A percentile compares a stretch with the other conserved stretches of the same genome.
Conservation (phyloP, 345 rosid species). For the Diplotaxis tenuifolia region DNA sequence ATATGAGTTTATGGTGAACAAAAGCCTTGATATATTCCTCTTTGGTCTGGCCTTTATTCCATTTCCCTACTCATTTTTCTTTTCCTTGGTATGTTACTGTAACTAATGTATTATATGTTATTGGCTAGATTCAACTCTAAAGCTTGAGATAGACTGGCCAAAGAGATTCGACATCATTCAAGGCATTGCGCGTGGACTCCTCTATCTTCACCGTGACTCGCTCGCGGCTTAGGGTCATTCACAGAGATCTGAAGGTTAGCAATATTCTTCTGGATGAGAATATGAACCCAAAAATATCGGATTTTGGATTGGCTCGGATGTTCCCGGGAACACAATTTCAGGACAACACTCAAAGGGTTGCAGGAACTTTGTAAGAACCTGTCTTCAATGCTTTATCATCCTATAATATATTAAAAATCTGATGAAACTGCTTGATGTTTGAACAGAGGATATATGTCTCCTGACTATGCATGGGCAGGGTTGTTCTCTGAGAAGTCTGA, state of each 20-base stretch:
- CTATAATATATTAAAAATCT: neutral
- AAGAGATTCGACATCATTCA: constrained; percentile 32
- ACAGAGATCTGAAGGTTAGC: constrained; percentile 33
- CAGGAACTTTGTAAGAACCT: constrained; percentile 36
- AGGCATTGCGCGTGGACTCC: constrained; percentile 37
- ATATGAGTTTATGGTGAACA: constrained; percentile 61
- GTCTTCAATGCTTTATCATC: neutral
- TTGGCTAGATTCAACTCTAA: constrained; percentile 28
- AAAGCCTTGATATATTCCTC: constrained; percentile 51
- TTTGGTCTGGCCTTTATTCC: constrained; percentile 41
- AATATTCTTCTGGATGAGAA: constrained; percentile 33
- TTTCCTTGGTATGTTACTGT: neutral
- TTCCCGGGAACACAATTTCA: constrained; percentile 36
- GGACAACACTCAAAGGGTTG: constrained; percentile 34
- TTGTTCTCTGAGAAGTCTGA: constrained; percentile 54
- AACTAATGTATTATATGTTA: neutral
- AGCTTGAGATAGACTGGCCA: constrained; percentile 28
- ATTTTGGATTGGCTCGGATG: constrained; percentile 36
- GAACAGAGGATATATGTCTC: constrained; percentile 47
- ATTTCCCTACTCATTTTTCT: neutral
- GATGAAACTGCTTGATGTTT: neutral
- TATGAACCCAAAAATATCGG: constrained; percentile 33
- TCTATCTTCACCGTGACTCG: constrained; percentile 37
- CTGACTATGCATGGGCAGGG: constrained; percentile 52
- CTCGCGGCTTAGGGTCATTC: constrained; percentile 37